Conservation (phyloP, 371 early-diverging fungal species). For the Zychaea mexicana region DNA sequence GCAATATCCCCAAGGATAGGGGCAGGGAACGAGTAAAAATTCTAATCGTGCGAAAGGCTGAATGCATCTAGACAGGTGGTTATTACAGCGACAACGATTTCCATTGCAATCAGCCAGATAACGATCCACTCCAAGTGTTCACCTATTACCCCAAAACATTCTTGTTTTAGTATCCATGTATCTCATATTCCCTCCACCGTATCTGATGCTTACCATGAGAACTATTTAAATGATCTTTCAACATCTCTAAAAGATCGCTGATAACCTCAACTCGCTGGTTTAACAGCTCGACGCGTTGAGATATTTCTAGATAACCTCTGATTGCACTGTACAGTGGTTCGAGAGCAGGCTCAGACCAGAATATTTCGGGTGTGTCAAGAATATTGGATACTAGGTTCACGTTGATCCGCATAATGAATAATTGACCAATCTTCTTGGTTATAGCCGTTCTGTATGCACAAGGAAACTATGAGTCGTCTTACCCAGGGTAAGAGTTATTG, state of each 20-base stretch:
- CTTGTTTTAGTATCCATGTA: too few relatives aligned
- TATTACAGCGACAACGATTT: slow-evolving; percentile 78
- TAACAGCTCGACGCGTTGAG: slow-evolving; percentile 69
- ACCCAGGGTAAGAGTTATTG: not conserved
- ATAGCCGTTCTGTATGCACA: slow-evolving; percentile 50
- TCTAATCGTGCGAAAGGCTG: slow-evolving; percentile 42
- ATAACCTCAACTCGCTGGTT: slow-evolving; percentile 67
- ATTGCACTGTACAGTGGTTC: slow-evolving; percentile 81
- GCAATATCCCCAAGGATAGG: too few relatives aligned
- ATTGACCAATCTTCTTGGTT: slow-evolving; percentile 67
- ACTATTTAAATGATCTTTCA: slow-evolving; percentile 79
- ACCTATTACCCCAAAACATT: slow-evolving; percentile 22
- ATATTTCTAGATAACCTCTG: slow-evolving; percentile 82
- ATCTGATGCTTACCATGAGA: slow-evolving; percentile 51
- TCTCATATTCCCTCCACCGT: not conserved
- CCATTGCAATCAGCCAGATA: slow-evolving; percentile 80
- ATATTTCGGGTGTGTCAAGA: slow-evolving; percentile 86
- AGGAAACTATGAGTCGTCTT: not conserved
- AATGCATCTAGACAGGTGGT: slow-evolving; percentile 78
- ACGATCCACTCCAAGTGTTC: slow-evolving; percentile 87
- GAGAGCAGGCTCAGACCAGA: slow-evolving; percentile 84
- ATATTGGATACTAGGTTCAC: slow-evolving; percentile 86
- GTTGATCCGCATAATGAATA: slow-evolving; percentile 88
- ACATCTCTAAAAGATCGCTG: slow-evolving; percentile 84
- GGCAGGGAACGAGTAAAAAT: too few relatives aligned